phyloP scores from a whole-genome alignment of 2,329 filamentous ascomycete species.

The Colletotrichum sidae region DNA sequence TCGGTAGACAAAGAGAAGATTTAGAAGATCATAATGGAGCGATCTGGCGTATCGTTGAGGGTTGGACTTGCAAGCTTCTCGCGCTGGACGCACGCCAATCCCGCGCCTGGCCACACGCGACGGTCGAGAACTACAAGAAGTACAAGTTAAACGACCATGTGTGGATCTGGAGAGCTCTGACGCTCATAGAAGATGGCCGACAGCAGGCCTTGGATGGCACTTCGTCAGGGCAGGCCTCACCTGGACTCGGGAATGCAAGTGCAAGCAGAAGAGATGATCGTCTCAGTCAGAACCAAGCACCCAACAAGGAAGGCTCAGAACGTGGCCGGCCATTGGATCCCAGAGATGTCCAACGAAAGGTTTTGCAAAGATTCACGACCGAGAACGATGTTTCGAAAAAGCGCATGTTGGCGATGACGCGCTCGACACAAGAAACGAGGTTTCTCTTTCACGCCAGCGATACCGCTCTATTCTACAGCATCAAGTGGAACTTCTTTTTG shows the following conservation, averaged over 20 bases:
- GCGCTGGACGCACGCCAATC: not conserved
- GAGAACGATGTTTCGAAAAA: not conserved
- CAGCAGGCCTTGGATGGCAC: no score
- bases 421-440: not conserved
- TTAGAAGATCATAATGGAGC: fast-evolving
- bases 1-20: no score
- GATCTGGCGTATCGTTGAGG: fast-evolving
- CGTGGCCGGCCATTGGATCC: not conserved
- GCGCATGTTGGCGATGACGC: not conserved
- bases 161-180: not conserved
- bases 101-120: not conserved
- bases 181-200: not conserved
- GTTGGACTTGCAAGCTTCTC: not conserved
- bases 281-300: no score
- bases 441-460: not conserved
- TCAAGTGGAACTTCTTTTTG: not conserved
- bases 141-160: not conserved
- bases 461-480: not conserved
- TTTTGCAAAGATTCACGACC: not conserved
- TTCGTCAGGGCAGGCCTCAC: no score
- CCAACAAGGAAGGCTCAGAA: not conserved
- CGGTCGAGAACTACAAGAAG: not conserved
- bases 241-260: no score
- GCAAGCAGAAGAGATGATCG: no score
- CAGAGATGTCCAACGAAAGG: not conserved